Evolutionary conservation across 23 red algal species (phyloP), one percentile per base, ranked within the genome.

Genomic region (Gracilaria gracilis): DNA sequence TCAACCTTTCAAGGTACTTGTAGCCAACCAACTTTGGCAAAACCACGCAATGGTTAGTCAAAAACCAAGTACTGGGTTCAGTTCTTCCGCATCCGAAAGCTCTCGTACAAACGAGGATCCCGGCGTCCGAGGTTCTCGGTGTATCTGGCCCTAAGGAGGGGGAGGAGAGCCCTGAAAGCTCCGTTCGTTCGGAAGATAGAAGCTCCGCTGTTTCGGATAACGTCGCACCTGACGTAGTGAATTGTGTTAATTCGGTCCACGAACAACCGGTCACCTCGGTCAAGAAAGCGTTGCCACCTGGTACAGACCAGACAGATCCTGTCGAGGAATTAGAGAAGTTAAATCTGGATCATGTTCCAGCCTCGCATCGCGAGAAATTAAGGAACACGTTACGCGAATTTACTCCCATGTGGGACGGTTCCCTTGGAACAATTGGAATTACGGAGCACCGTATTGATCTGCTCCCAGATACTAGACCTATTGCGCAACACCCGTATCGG

Each of bases 21-120:
- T 61, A 9, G 80, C 80, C 6, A n/a, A n/a, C n/a, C n/a, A 83
- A 83, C 55, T 83, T 83, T 34, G 36, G 80, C 6, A 29, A 11
- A 23, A 14, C 50, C 58, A 50, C 80, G 6, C 21, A 64, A 23
- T 59, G 49, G 49, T 27, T 65, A 0, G 19, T 16, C 17, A 83
- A 61, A 42, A 33, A 37, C 36, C 80, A 64, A 37, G 54, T 83
- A 40, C 24, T 83, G 23, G 49, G 48, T 38, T 20, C 50, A 1
- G 58, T 61, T 28, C 57, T 85, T 25, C 81, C 61, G 21, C 81
- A 85, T 21, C 62, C 28, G 36, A 67, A 12, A 4, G 54, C 81
- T 31, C 14, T 67, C 19, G 32, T 85, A 11, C 32, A 9, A 46
- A 67, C 6, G 31, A 62, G 24, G 15, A 67, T 50, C 20, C 12